phyloP scores from a whole-genome alignment of 345 rosid genomes.

The Alliaria petiolata region DNA sequence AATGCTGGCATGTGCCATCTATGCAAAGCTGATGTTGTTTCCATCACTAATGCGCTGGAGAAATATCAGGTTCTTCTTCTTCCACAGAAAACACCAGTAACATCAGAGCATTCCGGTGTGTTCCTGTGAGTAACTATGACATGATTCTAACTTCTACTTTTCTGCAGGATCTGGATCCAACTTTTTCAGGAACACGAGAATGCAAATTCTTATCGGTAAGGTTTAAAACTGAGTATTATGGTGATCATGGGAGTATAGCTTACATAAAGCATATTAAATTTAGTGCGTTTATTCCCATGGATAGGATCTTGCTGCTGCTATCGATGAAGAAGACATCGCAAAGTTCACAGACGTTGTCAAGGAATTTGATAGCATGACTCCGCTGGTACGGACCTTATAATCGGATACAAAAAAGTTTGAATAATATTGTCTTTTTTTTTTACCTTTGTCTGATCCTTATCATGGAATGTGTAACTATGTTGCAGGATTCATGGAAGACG shows the following conservation, averaged over 20 bases:
- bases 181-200: constrained; percentile 93
- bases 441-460: neutral
- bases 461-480: neutral
- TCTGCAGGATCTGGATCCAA: constrained; percentile 89
- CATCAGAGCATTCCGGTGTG: neutral
- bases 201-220: constrained; percentile 64
- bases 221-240: neutral
- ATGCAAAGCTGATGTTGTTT: constrained; percentile 86
- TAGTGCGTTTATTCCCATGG: neutral
- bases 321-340: constrained; percentile 93
- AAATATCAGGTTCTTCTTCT: constrained; percentile 64
- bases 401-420: neutral
- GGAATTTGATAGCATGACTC: constrained; percentile 99
- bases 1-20: constrained; percentile 97
- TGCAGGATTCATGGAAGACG: constrained; percentile 95
- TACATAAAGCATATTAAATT: neutral
- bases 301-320: constrained; percentile 77
- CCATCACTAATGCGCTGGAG: constrained; percentile 87
- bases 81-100: neutral
- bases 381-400: constrained; percentile 52
- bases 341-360: constrained; percentile 86
- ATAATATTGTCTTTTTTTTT: neutral
- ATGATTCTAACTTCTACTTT: constrained; percentile 17
- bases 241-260: neutral
- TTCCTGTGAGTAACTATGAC: neutral